A percentile compares a stretch with the other conserved stretches of the same genome.
Evolutionary conservation across 371 early-diverging fungal genomes (phyloP).

Genomic region (Zopfochytrium polystomum): DNA sequence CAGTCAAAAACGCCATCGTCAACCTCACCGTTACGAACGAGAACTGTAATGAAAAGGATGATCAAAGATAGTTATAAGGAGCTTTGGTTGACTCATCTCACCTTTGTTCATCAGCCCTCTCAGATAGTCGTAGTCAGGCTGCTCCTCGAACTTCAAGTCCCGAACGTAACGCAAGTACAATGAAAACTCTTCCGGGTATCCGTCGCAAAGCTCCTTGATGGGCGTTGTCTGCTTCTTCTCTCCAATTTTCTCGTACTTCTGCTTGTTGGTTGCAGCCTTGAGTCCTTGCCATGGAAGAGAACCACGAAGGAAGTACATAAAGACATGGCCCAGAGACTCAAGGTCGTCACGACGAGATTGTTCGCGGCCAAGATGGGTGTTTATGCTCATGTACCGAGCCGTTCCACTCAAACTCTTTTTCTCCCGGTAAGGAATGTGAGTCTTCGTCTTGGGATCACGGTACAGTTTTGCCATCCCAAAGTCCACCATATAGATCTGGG

Average conservation of each 20-base stretch:
- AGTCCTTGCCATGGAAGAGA: too few relatives aligned
- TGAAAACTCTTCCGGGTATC: constrained; percentile 92
- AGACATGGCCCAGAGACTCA: too few relatives aligned
- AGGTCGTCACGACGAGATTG: too few relatives aligned
- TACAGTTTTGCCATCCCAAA: constrained; percentile 98
- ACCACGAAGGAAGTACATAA: too few relatives aligned
- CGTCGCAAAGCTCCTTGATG: constrained; percentile 91
- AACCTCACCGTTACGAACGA: constrained; percentile 69
- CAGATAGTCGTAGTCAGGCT: constrained; percentile 94
- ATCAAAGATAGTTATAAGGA: not conserved
- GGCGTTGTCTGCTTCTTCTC: constrained; percentile 94
- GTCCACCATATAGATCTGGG: constrained; percentile 78
- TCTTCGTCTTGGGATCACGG: constrained; percentile 89
- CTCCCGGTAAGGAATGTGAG: constrained; percentile 91
- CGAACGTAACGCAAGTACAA: constrained; percentile 91
- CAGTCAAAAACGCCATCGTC: too few relatives aligned
- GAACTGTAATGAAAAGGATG: constrained; percentile 39
- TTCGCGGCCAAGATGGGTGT: too few relatives aligned
- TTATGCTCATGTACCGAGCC: constrained; percentile 96
- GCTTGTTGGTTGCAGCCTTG: too few relatives aligned
- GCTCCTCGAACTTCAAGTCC: constrained; percentile 91
- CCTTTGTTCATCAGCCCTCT: constrained; percentile 81
- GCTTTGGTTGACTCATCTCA: constrained; percentile 3
- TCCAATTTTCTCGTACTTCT: constrained; percentile 99
- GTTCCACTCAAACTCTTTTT: constrained; percentile 94